A percentile compares a stretch with the other conserved stretches of the same genome.
Evolutionary conservation across 148 eudicot genomes (phyloP).

Genomic region (Fagopyrum tataricum): DNA sequence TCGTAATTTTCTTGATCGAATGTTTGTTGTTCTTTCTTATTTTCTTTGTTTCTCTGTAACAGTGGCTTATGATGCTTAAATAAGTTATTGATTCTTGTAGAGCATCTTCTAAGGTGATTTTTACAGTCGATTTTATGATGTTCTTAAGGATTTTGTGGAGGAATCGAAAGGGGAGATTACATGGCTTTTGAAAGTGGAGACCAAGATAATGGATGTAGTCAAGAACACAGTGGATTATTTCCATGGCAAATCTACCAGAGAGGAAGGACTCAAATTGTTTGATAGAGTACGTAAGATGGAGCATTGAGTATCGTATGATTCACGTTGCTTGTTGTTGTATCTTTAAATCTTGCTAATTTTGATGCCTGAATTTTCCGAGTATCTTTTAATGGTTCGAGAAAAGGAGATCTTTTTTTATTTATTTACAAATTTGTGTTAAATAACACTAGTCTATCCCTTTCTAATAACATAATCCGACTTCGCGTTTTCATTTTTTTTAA

Average conservation of each 20-base stretch:
- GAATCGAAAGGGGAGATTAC: conserved; percentile 44
- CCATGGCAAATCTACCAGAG: conserved; percentile 64
- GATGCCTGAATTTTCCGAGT: conserved; percentile 8
- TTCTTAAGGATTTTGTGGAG: conserved; percentile 37
- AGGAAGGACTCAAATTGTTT: conserved; percentile 73
- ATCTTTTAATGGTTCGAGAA: neutral
- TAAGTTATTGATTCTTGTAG: too few species aligned
- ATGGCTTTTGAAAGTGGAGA: conserved; percentile 54
- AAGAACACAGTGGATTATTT: conserved; percentile 73
- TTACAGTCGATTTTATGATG: conserved; percentile 30
- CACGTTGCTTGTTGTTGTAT: neutral
- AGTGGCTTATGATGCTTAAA: too few species aligned
- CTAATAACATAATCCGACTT: too few species aligned
- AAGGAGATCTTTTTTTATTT: too few species aligned
- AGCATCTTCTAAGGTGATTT: too few species aligned
- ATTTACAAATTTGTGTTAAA: too few species aligned
- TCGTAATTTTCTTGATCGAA: too few species aligned
- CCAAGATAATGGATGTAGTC: conserved; percentile 50
- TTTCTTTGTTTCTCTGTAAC: too few species aligned
- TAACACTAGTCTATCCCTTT: too few species aligned
- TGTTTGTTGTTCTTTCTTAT: too few species aligned
- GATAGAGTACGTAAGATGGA: neutral
- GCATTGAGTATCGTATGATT: neutral
- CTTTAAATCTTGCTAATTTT: conserved; percentile 6
- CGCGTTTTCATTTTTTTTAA: too few species aligned